Evolutionary conservation across 2,329 filamentous ascomycete species (phyloP).

Genomic region (Fusarium guadeloupense): DNA sequence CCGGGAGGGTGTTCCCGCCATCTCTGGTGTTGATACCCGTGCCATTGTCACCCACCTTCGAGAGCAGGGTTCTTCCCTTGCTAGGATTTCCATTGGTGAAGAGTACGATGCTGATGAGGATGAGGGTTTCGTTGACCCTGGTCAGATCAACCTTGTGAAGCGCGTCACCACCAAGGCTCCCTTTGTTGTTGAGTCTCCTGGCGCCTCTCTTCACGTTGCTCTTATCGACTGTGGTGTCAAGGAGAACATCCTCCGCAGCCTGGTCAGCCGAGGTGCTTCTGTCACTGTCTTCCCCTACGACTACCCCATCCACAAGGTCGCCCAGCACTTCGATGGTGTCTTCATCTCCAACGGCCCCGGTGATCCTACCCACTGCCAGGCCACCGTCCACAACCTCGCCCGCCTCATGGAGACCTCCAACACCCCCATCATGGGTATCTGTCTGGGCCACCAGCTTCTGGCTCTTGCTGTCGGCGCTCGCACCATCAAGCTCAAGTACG

Average conservation of each 20-base stretch:
- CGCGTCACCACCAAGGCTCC: constrained; percentile 98
- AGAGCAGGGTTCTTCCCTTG: constrained; percentile 95
- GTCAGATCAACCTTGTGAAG: constrained; percentile 95
- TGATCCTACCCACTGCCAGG: constrained; percentile 95
- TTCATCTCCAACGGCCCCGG: constrained; percentile 99
- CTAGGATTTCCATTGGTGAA: constrained; percentile 92
- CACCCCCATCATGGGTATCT: constrained; percentile 96
- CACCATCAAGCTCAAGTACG: constrained; percentile 98
- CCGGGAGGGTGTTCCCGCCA: constrained; percentile 93
- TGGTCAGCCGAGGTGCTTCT: constrained; percentile 90
- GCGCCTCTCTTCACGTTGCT: constrained; percentile 88
- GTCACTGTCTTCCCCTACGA: constrained; percentile 96
- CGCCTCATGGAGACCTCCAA: constrained; percentile 92
- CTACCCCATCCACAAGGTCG: constrained; percentile 98
- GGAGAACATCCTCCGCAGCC: constrained; percentile 97
- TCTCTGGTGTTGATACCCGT: constrained; percentile 96
- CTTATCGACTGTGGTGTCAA: constrained; percentile 98
- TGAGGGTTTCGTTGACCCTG: constrained; percentile 93
- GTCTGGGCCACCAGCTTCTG: constrained; percentile 94
- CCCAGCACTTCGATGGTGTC: constrained; percentile 96
- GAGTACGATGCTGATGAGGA: constrained; percentile 99
- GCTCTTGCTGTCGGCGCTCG: constrained; percentile 87
- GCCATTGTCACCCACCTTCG: constrained; percentile 95
- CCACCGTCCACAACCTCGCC: constrained; percentile 90
- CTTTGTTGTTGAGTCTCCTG: constrained; percentile 88